Evolutionary conservation across 2,329 filamentous ascomycete genomes (phyloP).

Genomic region (Fusarium nygamai): DNA sequence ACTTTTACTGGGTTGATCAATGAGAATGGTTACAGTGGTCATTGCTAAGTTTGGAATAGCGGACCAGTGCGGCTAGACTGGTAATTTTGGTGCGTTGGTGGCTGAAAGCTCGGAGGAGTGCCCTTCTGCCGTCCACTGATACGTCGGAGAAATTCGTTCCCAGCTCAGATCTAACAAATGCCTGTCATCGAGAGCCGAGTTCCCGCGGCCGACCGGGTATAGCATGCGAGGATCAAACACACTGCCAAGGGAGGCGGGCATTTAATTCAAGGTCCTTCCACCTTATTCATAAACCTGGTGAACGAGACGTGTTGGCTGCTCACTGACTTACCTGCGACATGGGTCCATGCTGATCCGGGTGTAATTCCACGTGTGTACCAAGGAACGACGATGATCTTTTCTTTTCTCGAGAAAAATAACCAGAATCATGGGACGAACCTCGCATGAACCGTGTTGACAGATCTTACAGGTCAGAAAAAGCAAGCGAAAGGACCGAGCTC

Average conservation of each 20-base stretch:
- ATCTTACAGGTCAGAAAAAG: not conserved
- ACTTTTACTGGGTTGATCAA: not conserved
- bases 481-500: not conserved
- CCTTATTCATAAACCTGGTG: not conserved
- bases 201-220: not conserved
- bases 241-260: not conserved
- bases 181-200: not conserved
- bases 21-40: not conserved
- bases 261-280: not conserved
- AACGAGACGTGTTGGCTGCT: not conserved
- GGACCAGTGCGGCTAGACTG: not conserved
- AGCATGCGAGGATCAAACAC: slow-evolving; percentile 6
- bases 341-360: not conserved
- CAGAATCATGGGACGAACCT: not conserved
- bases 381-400: not conserved
- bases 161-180: not conserved
- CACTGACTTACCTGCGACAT: not conserved
- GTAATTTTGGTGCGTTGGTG: not conserved
- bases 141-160: not conserved
- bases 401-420: not conserved
- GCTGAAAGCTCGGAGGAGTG: not conserved
- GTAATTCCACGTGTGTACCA: not conserved
- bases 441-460: not conserved
- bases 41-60: not conserved
- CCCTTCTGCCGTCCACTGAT: not conserved